These are phyloP conservation scores for Nepenthes mirabilis DNA, from an alignment of 148 eudicot genomes.

Conservation along the genomic window DNA sequence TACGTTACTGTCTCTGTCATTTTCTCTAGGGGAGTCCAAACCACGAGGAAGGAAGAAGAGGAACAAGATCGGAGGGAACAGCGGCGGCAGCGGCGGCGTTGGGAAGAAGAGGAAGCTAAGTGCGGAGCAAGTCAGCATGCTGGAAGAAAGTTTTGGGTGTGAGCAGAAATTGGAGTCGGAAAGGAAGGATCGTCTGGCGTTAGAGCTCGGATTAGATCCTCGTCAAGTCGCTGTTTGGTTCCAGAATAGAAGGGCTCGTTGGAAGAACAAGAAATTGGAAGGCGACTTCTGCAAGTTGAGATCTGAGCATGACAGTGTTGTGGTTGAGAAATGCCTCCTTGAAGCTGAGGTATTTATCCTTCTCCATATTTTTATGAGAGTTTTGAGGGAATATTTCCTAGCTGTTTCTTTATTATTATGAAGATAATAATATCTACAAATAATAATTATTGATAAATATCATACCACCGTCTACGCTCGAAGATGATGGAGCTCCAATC, in stretches of 20 bases:
- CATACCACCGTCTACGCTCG: too few species aligned
- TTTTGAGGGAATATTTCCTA: too few species aligned
- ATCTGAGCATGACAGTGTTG: conserved; percentile 30
- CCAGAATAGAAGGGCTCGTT: conserved; percentile 84
- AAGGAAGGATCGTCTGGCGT: conserved; percentile 60
- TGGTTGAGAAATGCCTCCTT: conserved; percentile 61
- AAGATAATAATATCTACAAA: too few species aligned
- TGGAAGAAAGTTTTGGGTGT: conserved; percentile 52
- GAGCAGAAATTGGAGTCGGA: conserved; percentile 88
- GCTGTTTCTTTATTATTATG: too few species aligned
- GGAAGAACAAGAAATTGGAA: conserved; percentile 82
- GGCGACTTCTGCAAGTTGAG: conserved; percentile 61
- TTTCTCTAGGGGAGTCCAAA: background rate
- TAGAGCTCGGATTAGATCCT: conserved; percentile 76
- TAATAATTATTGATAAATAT: too few species aligned
- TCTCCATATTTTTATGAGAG: background rate
- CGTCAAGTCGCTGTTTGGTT: conserved; percentile 98
- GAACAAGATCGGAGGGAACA: conserved; percentile 20
- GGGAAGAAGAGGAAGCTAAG: conserved; percentile 62
- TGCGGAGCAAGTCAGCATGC: conserved; percentile 41
- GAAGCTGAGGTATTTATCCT: conserved; percentile 50
- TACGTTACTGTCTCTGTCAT: too few species aligned
- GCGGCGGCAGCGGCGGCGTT: conserved; percentile 9
- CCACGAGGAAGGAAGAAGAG: background rate
- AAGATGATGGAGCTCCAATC: too few species aligned